These are phyloP conservation scores for Blastobotrys capitulatus DNA, from an alignment of 1,139 yeast species.

Conservation along the genomic window DNA sequence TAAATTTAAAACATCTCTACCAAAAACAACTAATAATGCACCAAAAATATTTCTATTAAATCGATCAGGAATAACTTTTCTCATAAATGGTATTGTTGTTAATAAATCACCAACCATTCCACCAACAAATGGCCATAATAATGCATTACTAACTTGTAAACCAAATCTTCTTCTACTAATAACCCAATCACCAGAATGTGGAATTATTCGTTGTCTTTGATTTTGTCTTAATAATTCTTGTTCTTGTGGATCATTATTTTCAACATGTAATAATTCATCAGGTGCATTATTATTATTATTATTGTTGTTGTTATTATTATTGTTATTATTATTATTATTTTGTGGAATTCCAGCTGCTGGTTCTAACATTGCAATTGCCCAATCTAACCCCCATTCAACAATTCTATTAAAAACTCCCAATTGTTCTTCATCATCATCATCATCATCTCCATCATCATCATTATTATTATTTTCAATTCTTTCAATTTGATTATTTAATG, in stretches of 20 bases:
- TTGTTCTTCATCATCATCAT: background rate
- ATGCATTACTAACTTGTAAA: slow-evolving; percentile 23
- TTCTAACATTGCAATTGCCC: slow-evolving; percentile 1
- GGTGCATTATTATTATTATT: too few relatives aligned
- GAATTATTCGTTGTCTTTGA: background rate
- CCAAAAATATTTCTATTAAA: slow-evolving; percentile 45
- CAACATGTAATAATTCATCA: background rate
- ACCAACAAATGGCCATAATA: slow-evolving; percentile 29
- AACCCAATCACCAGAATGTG: slow-evolving; percentile 27
- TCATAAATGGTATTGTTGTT: slow-evolving; percentile 19
- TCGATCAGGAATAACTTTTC: slow-evolving; percentile 23
- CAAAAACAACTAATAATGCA: slow-evolving; percentile 36
- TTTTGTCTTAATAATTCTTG: background rate
- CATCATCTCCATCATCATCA: background rate
- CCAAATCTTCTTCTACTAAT: slow-evolving; percentile 23
- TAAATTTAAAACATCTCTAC: slow-evolving; percentile 37
- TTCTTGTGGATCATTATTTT: background rate
- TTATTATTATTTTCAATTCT: background rate
- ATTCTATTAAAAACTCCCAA: slow-evolving; percentile 4
- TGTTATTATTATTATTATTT: background rate
- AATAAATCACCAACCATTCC: slow-evolving; percentile 21
- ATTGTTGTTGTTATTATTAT: background rate
- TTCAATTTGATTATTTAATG: background rate
- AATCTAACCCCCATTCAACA: slow-evolving; percentile 1
- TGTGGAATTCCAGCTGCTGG: slow-evolving; percentile 3